phyloP scores from a whole-genome alignment of 2,329 filamentous ascomycete species.

The Drechslerella coelobrocha region DNA sequence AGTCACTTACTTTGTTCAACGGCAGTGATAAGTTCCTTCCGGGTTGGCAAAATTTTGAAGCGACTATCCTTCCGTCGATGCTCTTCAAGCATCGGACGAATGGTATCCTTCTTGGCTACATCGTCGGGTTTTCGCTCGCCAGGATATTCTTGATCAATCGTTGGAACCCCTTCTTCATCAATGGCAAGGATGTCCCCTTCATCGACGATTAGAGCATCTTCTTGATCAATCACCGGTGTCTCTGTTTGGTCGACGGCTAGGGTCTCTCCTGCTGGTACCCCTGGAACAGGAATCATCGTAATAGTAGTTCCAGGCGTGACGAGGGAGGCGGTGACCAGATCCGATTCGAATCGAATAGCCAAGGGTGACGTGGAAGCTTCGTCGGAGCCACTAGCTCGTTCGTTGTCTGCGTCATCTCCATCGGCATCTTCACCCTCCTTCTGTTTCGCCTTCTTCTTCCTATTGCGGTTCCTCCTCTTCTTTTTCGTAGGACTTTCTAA shows the following conservation, averaged over 20 bases:
- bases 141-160: background rate
- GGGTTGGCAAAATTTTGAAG: constrained; percentile 40
- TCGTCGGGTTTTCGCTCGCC: constrained; percentile 17
- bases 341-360: constrained; percentile 32
- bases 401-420: constrained; percentile 46
- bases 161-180: background rate
- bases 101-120: constrained; percentile 19
- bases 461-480: constrained; percentile 11
- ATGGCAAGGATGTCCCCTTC: background rate
- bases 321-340: constrained; percentile 41
- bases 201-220: background rate
- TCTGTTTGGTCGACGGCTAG: background rate
- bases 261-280: background rate
- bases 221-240: background rate
- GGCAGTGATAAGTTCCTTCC: constrained; percentile 31
- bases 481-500: constrained; percentile 12
- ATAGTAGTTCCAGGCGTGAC: constrained; percentile 21
- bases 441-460: background rate
- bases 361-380: constrained; percentile 30
- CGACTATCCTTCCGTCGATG: constrained; percentile 34
- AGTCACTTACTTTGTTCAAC: constrained; percentile 39
- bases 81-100: constrained; percentile 38
- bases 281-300: constrained; percentile 41
- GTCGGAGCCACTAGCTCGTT: constrained; percentile 48
- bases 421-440: constrained; percentile 15